Evolutionary conservation across 768 basidiomycete genomes (phyloP), one percentile per base, ranked within the genome.

Genomic region (Lentinula edodes): DNA sequence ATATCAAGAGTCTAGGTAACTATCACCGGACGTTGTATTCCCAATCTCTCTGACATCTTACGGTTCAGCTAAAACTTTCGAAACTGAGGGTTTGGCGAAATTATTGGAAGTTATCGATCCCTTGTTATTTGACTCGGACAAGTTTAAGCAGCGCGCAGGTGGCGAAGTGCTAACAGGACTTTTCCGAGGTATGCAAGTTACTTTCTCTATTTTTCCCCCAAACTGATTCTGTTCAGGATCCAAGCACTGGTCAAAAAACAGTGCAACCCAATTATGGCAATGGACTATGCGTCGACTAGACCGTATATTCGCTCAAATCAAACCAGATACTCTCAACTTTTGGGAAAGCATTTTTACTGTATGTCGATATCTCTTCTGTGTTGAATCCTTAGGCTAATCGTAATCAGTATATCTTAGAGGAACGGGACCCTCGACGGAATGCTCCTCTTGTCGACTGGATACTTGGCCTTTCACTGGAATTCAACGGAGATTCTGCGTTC

Each of bases 401-500:
- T 59, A 20, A 56, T 32, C 67, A 85, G 84, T 73, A 77, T 65
- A 76, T 80, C 66, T 71, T 95, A 32, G 77, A 78, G 61, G 83
- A 87, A 60, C 82, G 89, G 28, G 94, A 97, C 74, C 92, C 91
- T 43, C 87, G 94, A 23, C 83, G 94, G 20, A 86, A 83, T 64
- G 75, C 84, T 62, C 81, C 84, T 10, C 69, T 97, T 42, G 78
- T 94, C 18, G 81, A 90, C 63, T 95, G 91, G 85, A 84, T 94
- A 61, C 68, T 90, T 36, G 76, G 82, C 18, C 78, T 93, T 2
- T 88, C 90, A 1, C 75, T 93, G 5, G 94, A 97, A 65, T 92
- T 95, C 71, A 82, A 83, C 39, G 84, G 87, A 51, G 90, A 91
- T 65, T 96, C 93, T 34, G 91, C 92, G 2, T 97, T 97, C 71